phyloP scores from a whole-genome alignment of 2,329 filamentous ascomycete species.

The Huntiella decipiens region DNA sequence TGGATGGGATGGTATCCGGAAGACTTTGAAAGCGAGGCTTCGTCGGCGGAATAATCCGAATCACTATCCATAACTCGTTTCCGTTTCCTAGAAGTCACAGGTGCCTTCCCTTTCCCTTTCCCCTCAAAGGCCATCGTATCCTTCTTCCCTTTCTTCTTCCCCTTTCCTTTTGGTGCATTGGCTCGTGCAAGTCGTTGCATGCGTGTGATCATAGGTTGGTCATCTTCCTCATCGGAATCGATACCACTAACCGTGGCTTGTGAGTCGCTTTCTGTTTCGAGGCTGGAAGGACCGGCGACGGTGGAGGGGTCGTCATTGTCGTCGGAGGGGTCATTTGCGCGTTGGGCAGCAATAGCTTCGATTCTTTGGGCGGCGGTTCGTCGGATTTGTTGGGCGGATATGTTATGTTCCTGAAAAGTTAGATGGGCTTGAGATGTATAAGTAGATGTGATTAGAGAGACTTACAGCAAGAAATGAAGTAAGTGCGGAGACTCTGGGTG shows the following conservation, averaged over 20 bases:
- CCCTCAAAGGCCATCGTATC: no score
- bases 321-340: neutral
- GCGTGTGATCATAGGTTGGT: no score
- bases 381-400: slow-evolving; percentile 40
- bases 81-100: no score
- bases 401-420: slow-evolving; percentile 44
- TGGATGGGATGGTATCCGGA: no score
- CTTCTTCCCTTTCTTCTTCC: no score
- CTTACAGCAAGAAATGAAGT: slow-evolving; percentile 33
- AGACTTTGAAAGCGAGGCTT: no score
- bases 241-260: slow-evolving; percentile 17
- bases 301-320: slow-evolving; percentile 3
- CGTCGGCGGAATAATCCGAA: no score
- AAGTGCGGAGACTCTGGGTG: slow-evolving; percentile 29
- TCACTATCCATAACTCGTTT: no score
- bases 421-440: neutral
- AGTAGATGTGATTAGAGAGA: neutral
- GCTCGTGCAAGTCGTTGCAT: no score
- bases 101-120: no score
- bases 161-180: no score
- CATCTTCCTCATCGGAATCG: no score
- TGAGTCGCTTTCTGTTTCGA: slow-evolving; percentile 9
- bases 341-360: neutral
- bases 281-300: slow-evolving; percentile 3
- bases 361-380: slow-evolving; percentile 24